A percentile compares a stretch with the other conserved stretches of the same genome.
phyloP scores from a whole-genome alignment of 73 alveolate species.

The Halteria grandinella region DNA sequence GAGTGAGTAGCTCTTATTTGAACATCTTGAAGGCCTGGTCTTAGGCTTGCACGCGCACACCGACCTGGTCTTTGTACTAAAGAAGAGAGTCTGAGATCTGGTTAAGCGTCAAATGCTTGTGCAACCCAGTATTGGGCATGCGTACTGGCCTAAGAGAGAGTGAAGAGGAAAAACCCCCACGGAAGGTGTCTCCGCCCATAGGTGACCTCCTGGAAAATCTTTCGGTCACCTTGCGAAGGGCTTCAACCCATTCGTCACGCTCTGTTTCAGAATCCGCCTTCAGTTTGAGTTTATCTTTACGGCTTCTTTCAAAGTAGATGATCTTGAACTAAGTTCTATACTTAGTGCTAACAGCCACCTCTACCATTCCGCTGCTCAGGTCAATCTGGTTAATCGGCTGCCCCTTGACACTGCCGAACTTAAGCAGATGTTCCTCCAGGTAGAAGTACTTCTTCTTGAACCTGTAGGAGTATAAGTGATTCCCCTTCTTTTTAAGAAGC shows the following conservation, averaged over 20 bases:
- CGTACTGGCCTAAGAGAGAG: not conserved
- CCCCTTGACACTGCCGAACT: constrained; percentile 18
- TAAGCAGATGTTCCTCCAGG: constrained; percentile 17
- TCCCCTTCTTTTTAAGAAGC: too few species aligned
- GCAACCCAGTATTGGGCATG: not conserved
- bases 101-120: constrained; percentile 21
- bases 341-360: constrained; percentile 24
- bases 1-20: not conserved
- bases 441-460: constrained; percentile 8
- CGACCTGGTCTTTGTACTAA: constrained; percentile 12
- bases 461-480: too few species aligned
- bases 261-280: constrained; percentile 34
- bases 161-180: not conserved
- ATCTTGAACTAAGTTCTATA: constrained; percentile 18
- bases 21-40: too few species aligned
- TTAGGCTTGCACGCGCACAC: not conserved
- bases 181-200: not conserved
- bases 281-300: constrained; percentile 2
- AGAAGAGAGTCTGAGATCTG: constrained; percentile 24
- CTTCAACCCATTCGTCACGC: constrained; percentile 10
- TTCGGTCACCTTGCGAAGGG: constrained; percentile 16
- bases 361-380: constrained; percentile 13
- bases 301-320: too few species aligned
- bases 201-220: constrained; percentile 11
- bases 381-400: constrained; percentile 14